These are phyloP conservation scores for Dictyostelium firmibasis DNA, from an alignment of 78 protist genomes.

Conservation along the genomic window DNA sequence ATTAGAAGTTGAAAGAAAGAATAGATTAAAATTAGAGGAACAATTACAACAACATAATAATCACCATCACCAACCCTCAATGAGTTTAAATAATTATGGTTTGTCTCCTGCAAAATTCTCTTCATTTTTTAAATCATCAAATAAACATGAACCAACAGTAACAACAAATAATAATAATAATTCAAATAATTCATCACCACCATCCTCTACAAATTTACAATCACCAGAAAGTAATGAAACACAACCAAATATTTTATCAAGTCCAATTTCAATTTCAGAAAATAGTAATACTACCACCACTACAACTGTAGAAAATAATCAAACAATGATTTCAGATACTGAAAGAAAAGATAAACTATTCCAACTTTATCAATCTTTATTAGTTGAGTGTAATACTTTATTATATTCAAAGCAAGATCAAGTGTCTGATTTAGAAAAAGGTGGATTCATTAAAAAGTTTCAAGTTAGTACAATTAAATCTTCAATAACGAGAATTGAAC, in stretches of 20 bases:
- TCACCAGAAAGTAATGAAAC: not conserved
- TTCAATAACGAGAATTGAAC: constrained; percentile 37
- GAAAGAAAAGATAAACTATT: constrained; percentile 60
- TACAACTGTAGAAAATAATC: not conserved
- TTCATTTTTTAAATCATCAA: constrained; percentile 22
- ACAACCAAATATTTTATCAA: not conserved
- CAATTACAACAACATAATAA: not conserved
- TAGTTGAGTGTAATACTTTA: constrained; percentile 65
- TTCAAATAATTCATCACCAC: not conserved
- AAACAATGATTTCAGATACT: constrained; percentile 14
- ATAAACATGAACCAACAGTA: not conserved
- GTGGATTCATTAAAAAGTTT: constrained; percentile 53
- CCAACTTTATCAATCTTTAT: constrained; percentile 11
- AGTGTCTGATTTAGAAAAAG: constrained; percentile 24
- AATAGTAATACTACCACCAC: not conserved
- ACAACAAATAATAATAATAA: not conserved
- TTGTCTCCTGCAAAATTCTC: constrained; percentile 48
- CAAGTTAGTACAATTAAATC: constrained; percentile 5
- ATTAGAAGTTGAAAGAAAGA: constrained; percentile 30
- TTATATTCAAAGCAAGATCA: constrained; percentile 50
- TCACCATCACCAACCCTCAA: not conserved
- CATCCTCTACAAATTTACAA: not conserved
- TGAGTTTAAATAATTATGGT: not conserved
- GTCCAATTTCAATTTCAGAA: constrained; percentile 3
- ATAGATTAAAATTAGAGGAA: constrained; percentile 15